Percentiles rank a stretch among this genome's conserved stretches.
phyloP scores from a whole-genome alignment of 2,329 filamentous ascomycete genomes.

The Sphaerulina musiva region DNA sequence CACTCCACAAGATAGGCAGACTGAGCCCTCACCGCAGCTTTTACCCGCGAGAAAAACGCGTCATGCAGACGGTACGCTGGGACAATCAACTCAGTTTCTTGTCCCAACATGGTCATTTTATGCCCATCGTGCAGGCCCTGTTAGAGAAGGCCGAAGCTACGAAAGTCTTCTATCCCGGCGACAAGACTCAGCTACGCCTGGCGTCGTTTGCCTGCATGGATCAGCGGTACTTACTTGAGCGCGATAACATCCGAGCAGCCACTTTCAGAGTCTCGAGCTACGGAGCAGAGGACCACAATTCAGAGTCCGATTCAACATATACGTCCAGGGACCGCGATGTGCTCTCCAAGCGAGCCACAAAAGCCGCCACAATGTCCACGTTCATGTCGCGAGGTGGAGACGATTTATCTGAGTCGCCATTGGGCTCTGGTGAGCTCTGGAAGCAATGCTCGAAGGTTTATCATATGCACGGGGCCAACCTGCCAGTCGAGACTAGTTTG shows the following conservation, averaged over 20 bases:
- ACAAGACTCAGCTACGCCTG: neutral
- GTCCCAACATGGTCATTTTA: slow-evolving; percentile 40
- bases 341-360: neutral
- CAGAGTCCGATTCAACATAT: slow-evolving; percentile 25
- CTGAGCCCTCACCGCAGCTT: slow-evolving; percentile 37
- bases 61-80: slow-evolving; percentile 45
- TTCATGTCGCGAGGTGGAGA: neutral
- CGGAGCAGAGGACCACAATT: slow-evolving; percentile 31
- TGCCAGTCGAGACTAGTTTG: neutral
- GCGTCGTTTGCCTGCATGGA: slow-evolving; percentile 11
- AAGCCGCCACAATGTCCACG: slow-evolving; percentile 6
- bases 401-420: neutral
- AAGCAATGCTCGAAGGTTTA: neutral
- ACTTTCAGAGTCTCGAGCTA: slow-evolving; percentile 29
- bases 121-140: slow-evolving; percentile 22
- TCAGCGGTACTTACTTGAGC: slow-evolving; percentile 19
- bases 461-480: neutral
- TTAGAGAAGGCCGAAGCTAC: slow-evolving; percentile 22
- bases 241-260: slow-evolving; percentile 31
- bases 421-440: neutral
- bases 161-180: slow-evolving; percentile 16
- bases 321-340: slow-evolving; percentile 8
- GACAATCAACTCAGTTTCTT: slow-evolving; percentile 33
- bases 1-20: slow-evolving; percentile 27
- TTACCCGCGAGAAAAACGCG: slow-evolving; percentile 39